A percentile compares a stretch with the other conserved stretches of the same genome.
phyloP scores from a whole-genome alignment of 192 early-diverging fungal genomes.

The Umbelopsis isabellina region DNA sequence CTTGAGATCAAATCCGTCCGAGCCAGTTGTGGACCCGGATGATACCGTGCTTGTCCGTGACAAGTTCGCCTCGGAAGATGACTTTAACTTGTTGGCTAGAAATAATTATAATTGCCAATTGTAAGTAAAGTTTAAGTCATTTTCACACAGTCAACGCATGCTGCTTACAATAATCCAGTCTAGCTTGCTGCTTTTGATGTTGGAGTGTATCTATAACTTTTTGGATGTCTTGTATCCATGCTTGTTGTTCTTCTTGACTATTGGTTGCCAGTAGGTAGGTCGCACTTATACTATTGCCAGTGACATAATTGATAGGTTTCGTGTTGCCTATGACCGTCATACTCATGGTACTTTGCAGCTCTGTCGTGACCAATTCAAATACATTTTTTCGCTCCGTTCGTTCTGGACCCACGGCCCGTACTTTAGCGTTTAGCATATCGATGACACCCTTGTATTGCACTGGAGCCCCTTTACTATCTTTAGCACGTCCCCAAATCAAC shows the following conservation, averaged over 20 bases:
- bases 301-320: not conserved
- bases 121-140: not conserved
- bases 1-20: constrained; percentile 10
- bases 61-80: not conserved
- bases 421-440: constrained; percentile 8
- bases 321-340: not conserved
- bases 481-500: constrained; percentile 14
- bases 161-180: constrained; percentile 1
- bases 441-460: constrained; percentile 20
- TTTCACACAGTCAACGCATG: not conserved
- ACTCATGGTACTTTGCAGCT: not conserved
- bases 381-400: constrained; percentile 7
- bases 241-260: constrained; percentile 20
- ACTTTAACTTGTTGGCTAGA: constrained; percentile 8
- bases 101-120: not conserved
- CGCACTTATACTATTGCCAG: not conserved
- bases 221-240: constrained; percentile 14
- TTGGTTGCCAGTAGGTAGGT: constrained; percentile 5
- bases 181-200: constrained; percentile 10
- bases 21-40: not conserved
- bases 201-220: not conserved
- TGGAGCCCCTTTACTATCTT: constrained; percentile 13
- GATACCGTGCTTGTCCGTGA: constrained; percentile 14
- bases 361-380: not conserved
- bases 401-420: constrained; percentile 6